Base-by-base conservation (phyloP, 352 stramenopile species). In the Globisporangium abappressorium region DNA sequence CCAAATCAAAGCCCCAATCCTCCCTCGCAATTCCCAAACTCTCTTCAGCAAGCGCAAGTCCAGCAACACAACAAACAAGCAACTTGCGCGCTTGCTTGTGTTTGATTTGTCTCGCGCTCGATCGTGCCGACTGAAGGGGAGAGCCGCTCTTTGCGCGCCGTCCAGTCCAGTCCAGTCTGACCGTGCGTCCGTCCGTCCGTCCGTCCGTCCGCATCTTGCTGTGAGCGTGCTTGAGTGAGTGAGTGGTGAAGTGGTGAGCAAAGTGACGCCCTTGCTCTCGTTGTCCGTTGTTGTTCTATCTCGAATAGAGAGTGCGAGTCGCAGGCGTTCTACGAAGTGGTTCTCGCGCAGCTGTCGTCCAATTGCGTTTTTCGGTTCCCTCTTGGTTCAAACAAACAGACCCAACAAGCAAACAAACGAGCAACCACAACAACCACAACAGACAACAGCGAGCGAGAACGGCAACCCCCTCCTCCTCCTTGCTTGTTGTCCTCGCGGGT, bases 341-440 rank as follows among this genome's bases (percentile, higher is more conserved):
- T 62, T 62, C 33, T 62, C 36, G n/a, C 11, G 0, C 54, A 4
- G 15, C 4, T 65, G 60, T 65, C 60, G 60, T 65, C 60, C 60
- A 41, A 33, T 65, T 65, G 60, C 28, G 60, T 49, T 33, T 47
- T 55, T 41, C 43, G 24, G 22, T 43, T 33, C 60, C 60, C 43
- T 51, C 18, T 51, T 20, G 41, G 20, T 65, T 65, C 60, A 65
- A 65, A 65, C 60, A 65, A 65, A 18, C 60, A 3, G 36, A 65
- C 43, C 55, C 43, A 54, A 46, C 43, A 28, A 56, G 49, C 49
- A 56, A 56, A 28, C 49, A 56, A 46, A 49, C 41, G 41, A 55
- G 20, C 14, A 14, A 22, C 6, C 5, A 22, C 47, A 55, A 62
- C 33, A n/a, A 30, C 56, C 22, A 47, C 57, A 49, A 62, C 18